These are phyloP conservation scores for Chamaenerion angustifolium DNA, from an alignment of 345 rosid genomes.

Conservation along the genomic window DNA sequence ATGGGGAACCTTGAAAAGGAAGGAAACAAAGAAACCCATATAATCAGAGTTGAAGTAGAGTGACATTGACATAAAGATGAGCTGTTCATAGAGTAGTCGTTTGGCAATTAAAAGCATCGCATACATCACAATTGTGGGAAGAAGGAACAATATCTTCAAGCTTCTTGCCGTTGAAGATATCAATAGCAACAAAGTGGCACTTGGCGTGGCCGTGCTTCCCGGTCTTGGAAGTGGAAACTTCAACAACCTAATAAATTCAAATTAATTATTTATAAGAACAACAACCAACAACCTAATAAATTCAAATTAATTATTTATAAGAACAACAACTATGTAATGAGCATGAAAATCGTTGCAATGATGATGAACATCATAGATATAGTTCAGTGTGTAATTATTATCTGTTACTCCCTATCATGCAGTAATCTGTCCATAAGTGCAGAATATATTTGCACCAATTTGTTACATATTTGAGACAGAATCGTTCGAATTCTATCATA, in stretches of 20 bases:
- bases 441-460: no score
- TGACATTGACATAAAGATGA: background rate
- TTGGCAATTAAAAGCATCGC: background rate
- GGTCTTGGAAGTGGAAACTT: constrained; percentile 16
- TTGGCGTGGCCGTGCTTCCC: constrained; percentile 20
- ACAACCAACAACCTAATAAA: constrained; percentile 10
- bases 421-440: no score
- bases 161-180: constrained; percentile 19
- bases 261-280: background rate
- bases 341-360: no score
- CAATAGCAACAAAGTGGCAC: constrained; percentile 17
- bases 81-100: background rate
- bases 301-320: background rate
- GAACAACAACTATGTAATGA: no score
- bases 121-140: constrained; percentile 17
- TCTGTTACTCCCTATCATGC: no score
- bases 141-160: constrained; percentile 18
- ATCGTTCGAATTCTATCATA: no score
- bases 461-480: no score
- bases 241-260: constrained; percentile 11
- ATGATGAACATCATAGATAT: no score
- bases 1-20: constrained; percentile 22
- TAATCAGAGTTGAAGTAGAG: background rate
- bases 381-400: no score
- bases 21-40: background rate